These are phyloP conservation scores for Lunasporangiospora selenospora DNA, from an alignment of 192 early-diverging fungal genomes.

Conservation along the genomic window DNA sequence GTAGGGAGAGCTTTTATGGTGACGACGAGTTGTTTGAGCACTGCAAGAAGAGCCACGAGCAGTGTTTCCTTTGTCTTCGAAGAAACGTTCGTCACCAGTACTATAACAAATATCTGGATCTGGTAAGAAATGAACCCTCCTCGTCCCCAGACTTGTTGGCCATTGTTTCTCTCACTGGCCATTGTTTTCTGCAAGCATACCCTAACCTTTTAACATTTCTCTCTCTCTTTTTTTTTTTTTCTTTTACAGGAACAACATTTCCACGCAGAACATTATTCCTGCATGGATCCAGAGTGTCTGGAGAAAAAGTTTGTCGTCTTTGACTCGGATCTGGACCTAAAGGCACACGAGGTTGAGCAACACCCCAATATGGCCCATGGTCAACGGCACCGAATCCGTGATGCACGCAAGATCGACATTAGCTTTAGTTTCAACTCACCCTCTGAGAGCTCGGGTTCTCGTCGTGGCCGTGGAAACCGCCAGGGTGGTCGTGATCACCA, in stretches of 20 bases:
- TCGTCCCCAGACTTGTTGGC: too few species aligned
- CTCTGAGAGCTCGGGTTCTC: constrained; percentile 7
- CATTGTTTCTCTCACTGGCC: too few species aligned
- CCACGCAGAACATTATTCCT: constrained; percentile 79
- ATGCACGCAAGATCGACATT: constrained; percentile 30
- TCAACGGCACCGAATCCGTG: constrained; percentile 31
- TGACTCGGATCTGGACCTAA: constrained; percentile 88
- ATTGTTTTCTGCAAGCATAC: too few species aligned
- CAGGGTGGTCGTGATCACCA: constrained; percentile 14
- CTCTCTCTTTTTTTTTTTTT: background rate
- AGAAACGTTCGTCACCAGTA: constrained; percentile 84
- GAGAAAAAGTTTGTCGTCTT: constrained; percentile 98
- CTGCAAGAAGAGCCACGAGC: constrained; percentile 91
- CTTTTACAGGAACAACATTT: constrained; percentile 74
- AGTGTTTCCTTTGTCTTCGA: constrained; percentile 88
- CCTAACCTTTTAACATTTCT: background rate
- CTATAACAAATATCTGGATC: constrained; percentile 78
- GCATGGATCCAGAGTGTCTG: constrained; percentile 80
- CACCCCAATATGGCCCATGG: constrained; percentile 29
- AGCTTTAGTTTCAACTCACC: constrained; percentile 19
- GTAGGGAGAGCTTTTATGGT: constrained; percentile 81
- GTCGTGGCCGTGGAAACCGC: constrained; percentile 12
- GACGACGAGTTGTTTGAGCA: constrained; percentile 96
- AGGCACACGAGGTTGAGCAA: constrained; percentile 79
- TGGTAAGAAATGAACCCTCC: too few species aligned